Conservation (phyloP, 257 asterid species). For the Solanum acaule region DNA sequence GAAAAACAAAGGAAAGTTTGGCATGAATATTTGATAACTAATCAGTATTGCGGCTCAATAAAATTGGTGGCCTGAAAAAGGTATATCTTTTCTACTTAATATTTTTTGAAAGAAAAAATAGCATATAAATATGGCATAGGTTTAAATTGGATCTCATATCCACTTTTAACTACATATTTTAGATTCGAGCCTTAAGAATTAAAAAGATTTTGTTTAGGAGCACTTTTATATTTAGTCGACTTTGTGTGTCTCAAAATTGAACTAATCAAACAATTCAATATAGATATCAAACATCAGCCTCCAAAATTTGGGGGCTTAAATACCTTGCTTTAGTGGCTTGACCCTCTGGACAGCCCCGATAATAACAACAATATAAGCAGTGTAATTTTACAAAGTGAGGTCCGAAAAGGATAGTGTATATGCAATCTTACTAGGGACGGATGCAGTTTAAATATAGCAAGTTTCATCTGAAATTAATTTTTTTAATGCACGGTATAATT, state of each 20-base stretch:
- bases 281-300: background rate
- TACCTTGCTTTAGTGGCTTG: background rate
- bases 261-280: no score
- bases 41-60: rapidly evolving
- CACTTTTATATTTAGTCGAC: no score
- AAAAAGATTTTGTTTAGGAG: background rate
- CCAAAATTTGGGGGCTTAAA: background rate
- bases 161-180: no score
- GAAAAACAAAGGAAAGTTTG: conserved; percentile 13
- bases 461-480: background rate
- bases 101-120: no score
- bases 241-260: background rate
- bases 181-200: background rate
- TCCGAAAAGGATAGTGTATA: background rate
- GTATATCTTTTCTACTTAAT: no score
- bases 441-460: background rate
- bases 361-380: background rate
- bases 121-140: no score
- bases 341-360: rapidly evolving
- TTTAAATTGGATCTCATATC: background rate
- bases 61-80: background rate
- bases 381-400: background rate
- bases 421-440: no score
- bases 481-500: background rate
- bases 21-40: background rate